Conservation (phyloP, 1,284 basidiomycete genomes). For the Inonotus hispidus region DNA sequence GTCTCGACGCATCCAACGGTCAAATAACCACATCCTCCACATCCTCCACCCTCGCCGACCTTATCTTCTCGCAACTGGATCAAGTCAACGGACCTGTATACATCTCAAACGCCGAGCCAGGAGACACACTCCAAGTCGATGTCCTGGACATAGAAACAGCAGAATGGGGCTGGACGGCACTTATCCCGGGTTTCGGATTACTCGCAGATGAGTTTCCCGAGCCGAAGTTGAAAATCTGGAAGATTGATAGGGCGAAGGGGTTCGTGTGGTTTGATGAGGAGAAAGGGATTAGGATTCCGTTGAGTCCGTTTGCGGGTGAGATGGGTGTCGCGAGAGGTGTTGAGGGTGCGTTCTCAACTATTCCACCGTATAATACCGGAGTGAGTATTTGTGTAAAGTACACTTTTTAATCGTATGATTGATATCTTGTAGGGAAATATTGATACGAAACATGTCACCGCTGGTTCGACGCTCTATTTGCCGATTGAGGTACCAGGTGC, state of each 20-base stretch:
- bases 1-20: constrained; percentile 57
- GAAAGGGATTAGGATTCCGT: constrained; percentile 41
- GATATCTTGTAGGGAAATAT: constrained; percentile 41
- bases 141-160: constrained; percentile 45
- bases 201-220: constrained; percentile 49
- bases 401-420: background rate
- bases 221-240: constrained; percentile 50
- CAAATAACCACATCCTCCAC: constrained; percentile 46
- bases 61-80: constrained; percentile 44
- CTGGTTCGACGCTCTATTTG: constrained; percentile 48
- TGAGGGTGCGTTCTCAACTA: constrained; percentile 50
- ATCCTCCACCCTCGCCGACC: constrained; percentile 29
- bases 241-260: constrained; percentile 30
- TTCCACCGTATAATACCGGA: constrained; percentile 56
- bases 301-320: constrained; percentile 54
- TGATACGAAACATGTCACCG: constrained; percentile 50
- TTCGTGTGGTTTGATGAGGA: constrained; percentile 45
- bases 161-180: constrained; percentile 57
- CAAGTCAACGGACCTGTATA: constrained; percentile 57
- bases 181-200: constrained; percentile 55
- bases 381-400: background rate
- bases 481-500: constrained; percentile 56
- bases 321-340: constrained; percentile 59
- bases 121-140: constrained; percentile 55
- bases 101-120: constrained; percentile 43